Base-by-base conservation (phyloP, 352 stramenopile genomes). In the Pythium vanterpoolii region DNA sequence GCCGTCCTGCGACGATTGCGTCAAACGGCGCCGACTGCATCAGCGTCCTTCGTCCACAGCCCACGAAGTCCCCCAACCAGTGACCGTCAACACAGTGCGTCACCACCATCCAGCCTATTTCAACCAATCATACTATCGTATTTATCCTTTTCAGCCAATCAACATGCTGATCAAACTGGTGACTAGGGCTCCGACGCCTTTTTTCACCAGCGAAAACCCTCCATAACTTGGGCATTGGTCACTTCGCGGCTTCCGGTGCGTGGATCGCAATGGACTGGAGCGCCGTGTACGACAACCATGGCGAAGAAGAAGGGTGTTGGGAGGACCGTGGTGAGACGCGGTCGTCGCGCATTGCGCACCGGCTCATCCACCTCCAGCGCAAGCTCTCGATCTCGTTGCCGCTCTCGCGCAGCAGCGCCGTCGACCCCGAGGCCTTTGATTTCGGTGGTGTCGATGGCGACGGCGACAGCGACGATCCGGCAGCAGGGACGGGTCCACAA, bases 191-290 rank as follows among this genome's bases (percentile, higher is more conserved):
- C 21, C 19, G 34, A 34, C 28, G 13, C 43, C 14, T 34, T 33
- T 50, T 10, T 33, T 24, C n/a, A 27, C 23, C 19, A 31, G 34
- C 19, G 16, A 16, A 16, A 50, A 30, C 11, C 24, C 10, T 21
- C 19, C 23, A 33, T 10, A 24, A 18, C n/a, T 47, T 16, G 42
- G 42, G n/a, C 8, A 18, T 21, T 18, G 11, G 34, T 42, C 34
- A 42, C 34, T 42, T 42, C 34, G 34, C 34, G 5, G n/a, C n/a
- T n/a, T n/a, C n/a, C n/a, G n/a, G n/a, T n/a, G n/a, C n/a, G n/a
- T n/a, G n/a, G n/a, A n/a, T 23, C 9, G 13, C 31, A 21, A 90
- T 90, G 81, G 81, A 90, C 68, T 90, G 81, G 81, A 86, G 78
- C 70, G 60, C 77, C 26, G 67, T 90, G 38, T 90, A 89, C 68